These are phyloP conservation scores for Starmerella bombi DNA, from an alignment of 805 yeast species.

Conservation along the genomic window DNA sequence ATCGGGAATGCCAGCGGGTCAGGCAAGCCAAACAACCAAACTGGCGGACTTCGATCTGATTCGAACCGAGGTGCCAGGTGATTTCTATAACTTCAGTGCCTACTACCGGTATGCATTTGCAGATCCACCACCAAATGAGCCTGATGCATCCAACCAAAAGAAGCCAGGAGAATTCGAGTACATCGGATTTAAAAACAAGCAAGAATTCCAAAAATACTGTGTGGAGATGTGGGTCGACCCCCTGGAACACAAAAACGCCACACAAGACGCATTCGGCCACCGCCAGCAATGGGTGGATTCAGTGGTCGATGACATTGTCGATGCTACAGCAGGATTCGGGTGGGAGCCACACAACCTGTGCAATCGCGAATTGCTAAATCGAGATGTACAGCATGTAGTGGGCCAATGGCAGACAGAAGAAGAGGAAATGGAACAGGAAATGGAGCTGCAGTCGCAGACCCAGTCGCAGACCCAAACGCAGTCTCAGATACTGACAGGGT, in stretches of 20 bases:
- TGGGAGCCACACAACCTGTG: background rate
- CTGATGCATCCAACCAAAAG: background rate
- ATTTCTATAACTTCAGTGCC: background rate
- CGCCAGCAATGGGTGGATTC: conserved; percentile 8
- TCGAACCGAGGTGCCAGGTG: background rate
- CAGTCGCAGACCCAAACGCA: background rate
- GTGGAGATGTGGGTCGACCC: conserved; percentile 22
- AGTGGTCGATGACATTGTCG: background rate
- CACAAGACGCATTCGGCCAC: conserved; percentile 8
- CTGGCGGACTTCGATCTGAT: background rate
- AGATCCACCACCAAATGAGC: background rate
- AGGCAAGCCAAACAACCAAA: no score
- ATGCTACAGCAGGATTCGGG: background rate
- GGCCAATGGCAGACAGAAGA: background rate
- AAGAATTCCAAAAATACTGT: conserved; percentile 13
- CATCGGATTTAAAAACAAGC: conserved; percentile 7
- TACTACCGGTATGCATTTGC: background rate
- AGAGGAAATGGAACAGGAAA: background rate
- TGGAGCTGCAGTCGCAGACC: background rate
- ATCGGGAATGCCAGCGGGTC: background rate
- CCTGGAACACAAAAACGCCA: conserved; percentile 14
- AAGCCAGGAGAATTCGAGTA: background rate
- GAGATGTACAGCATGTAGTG: background rate
- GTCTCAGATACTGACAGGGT: background rate
- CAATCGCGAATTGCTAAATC: background rate